Evolutionary conservation across 768 basidiomycete species (phyloP).

Genomic region (Suillus variegatus): DNA sequence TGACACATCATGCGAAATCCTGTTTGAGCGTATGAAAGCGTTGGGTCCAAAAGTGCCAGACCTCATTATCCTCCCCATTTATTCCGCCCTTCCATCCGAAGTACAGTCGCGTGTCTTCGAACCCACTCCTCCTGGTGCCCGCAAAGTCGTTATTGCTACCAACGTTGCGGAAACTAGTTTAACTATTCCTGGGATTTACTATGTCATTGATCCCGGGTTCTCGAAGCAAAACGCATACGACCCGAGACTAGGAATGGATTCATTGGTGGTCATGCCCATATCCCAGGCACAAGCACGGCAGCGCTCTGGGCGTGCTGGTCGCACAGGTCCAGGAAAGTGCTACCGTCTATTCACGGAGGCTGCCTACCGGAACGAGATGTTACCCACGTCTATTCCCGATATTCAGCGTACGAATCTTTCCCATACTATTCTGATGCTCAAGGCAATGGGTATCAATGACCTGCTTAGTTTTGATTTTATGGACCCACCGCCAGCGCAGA

Average conservation of each 20-base stretch:
- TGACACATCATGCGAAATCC: slow-evolving; percentile 94
- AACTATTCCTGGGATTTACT: slow-evolving; percentile 98
- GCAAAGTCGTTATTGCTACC: slow-evolving; percentile 99
- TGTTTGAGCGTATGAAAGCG: slow-evolving; percentile 98
- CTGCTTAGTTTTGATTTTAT: slow-evolving; percentile 98
- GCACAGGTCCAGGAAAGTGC: slow-evolving; percentile 97
- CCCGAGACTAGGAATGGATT: slow-evolving; percentile 97
- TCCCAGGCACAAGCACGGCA: slow-evolving; percentile 98
- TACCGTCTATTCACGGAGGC: slow-evolving; percentile 98
- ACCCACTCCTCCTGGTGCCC: slow-evolving; percentile 95
- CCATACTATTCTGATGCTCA: slow-evolving; percentile 90
- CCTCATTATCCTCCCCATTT: slow-evolving; percentile 94
- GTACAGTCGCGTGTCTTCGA: slow-evolving; percentile 98
- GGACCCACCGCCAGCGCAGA: slow-evolving; percentile 97
- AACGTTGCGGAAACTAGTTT: slow-evolving; percentile 99
- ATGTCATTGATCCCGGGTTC: slow-evolving; percentile 98
- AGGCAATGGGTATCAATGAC: slow-evolving; percentile 99
- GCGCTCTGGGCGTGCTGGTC: slow-evolving; percentile 92
- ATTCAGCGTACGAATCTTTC: slow-evolving; percentile 95
- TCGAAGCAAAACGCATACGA: slow-evolving; percentile 99
- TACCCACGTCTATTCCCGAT: slow-evolving; percentile 96
- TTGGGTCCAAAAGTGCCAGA: slow-evolving; percentile 98
- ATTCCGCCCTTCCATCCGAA: slow-evolving; percentile 96
- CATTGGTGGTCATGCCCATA: slow-evolving; percentile 96
- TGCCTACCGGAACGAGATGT: slow-evolving; percentile 98